Evolutionary conservation across 2,329 filamentous ascomycete species (phyloP).

Genomic region (Curvularia eragrostidis): DNA sequence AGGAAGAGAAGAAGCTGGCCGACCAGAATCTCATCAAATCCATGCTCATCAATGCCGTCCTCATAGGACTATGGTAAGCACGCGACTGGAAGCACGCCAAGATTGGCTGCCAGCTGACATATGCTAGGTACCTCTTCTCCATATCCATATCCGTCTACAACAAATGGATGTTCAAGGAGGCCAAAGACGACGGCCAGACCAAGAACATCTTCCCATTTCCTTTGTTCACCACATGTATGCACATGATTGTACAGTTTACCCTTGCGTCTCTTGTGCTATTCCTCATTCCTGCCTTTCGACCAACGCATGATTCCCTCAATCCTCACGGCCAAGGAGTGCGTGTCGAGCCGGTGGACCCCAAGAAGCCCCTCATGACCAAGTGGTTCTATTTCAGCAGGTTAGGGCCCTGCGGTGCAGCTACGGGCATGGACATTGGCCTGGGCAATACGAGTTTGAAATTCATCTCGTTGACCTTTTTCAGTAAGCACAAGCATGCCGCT

Average conservation of each 20-base stretch:
- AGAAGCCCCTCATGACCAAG: constrained; percentile 76
- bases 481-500: constrained; percentile 36
- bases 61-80: constrained; percentile 81
- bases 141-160: constrained; percentile 84
- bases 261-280: constrained; percentile 80
- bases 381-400: constrained; percentile 92
- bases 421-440: constrained; percentile 92
- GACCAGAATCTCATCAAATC: constrained; percentile 74
- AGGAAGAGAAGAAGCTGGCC: constrained; percentile 75
- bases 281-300: constrained; percentile 81
- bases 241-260: constrained; percentile 91
- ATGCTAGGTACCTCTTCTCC: constrained; percentile 74
- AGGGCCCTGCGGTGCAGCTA: constrained; percentile 88
- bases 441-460: constrained; percentile 96
- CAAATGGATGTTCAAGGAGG: constrained; percentile 96
- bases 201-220: constrained; percentile 83
- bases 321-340: constrained; percentile 38
- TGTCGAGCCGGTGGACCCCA: constrained; percentile 45
- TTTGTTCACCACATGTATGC: constrained; percentile 90
- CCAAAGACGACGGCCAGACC: constrained; percentile 44
- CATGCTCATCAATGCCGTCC: constrained; percentile 74
- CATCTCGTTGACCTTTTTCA: constrained; percentile 96
- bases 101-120: constrained; percentile 21
- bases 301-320: constrained; percentile 58
- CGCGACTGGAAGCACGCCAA: background rate